Base-by-base conservation (phyloP, 2,329 filamentous ascomycete genomes). In the Fusarium piperis region DNA sequence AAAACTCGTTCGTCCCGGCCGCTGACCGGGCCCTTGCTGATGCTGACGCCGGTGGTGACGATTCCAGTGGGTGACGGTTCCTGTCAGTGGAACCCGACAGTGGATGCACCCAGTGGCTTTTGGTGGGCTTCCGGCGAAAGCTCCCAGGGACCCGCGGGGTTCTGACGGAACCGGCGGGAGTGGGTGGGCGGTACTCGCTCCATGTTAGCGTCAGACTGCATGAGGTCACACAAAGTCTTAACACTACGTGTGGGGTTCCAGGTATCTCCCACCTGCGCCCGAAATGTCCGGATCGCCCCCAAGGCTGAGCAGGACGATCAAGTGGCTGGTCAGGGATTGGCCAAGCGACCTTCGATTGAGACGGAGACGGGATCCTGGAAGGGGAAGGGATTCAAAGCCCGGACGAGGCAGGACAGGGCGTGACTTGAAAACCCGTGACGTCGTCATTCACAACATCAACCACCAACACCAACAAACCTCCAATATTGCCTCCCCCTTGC, bases 101-200 rank as follows among this genome's bases (percentile, higher is more conserved):
- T 23, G 58, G 52, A n/a, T 26, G 32, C 26, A 26, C 30, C 12
- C 55, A 52, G 65, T 55, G 59, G 52, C 53, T 48, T 32, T 41
- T 30, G 56, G 64, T 68, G 64, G 64, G 59, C 35, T 64, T 59
- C 35, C 35, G 39, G 39, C 39, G 20, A 41, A 13, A 12, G 23
- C 23, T 5, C 23, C 23, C n/a, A 23, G 13, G 39, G 39, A 23
- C 35, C 35, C 35, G 35, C n/a, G n/a, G n/a, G n/a, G n/a, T n/a
- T 36, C 52, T 51, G 52, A 70, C 68, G 68, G 68, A 68, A 68
- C 52, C 67, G 61, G 64, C 67, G 68, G 67, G 64, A 64, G 55
- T 13, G 64, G 55, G 55, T 20, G 56, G 48, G 55, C 26, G 46
- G 61, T 59, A 67, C 58, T 53, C 55, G 39, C 36, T 57, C 56